phyloP scores from a whole-genome alignment of 2,329 filamentous ascomycete genomes.

The Fusarium veterinarium region DNA sequence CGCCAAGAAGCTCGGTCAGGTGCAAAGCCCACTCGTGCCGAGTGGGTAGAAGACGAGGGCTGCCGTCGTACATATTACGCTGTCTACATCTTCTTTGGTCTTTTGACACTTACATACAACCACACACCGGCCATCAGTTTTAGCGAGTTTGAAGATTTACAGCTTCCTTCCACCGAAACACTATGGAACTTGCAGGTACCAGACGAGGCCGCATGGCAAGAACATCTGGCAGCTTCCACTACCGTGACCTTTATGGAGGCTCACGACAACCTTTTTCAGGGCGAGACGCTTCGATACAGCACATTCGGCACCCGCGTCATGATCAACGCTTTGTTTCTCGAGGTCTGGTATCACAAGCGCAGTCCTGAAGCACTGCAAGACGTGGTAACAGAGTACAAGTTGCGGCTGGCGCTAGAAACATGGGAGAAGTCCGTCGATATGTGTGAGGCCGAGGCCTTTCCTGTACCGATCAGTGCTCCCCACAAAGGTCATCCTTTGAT shows the following conservation, averaged over 20 bases:
- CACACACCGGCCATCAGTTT: conserved; percentile 98
- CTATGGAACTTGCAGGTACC: conserved; percentile 88
- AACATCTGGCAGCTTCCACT: conserved; percentile 76
- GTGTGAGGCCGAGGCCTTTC: conserved; percentile 89
- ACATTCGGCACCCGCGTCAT: conserved; percentile 97
- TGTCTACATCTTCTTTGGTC: conserved; percentile 98
- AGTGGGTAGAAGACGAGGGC: conserved; percentile 98
- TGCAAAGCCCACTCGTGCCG: conserved; percentile 78
- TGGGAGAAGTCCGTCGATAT: conserved; percentile 97
- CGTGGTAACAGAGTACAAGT: conserved; percentile 97
- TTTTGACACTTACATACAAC: conserved; percentile 95
- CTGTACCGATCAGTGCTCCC: conserved; percentile 90
- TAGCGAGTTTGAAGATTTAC: conserved; percentile 95
- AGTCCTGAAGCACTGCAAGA: conserved; percentile 98
- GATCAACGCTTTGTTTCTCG: conserved; percentile 98
- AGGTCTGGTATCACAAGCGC: conserved; percentile 99
- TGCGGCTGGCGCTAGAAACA: conserved; percentile 94
- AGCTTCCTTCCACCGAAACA: conserved; percentile 92
- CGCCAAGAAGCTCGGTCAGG: conserved; percentile 88
- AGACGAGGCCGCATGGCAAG: conserved; percentile 86
- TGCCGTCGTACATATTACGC: conserved; percentile 97
- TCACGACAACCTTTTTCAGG: conserved; percentile 95
- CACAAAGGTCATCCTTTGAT: conserved; percentile 96
- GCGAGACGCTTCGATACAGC: conserved; percentile 89
- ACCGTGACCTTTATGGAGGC: conserved; percentile 91